A percentile compares a stretch with the other conserved stretches of the same genome.
phyloP scores from a whole-genome alignment of 2,329 filamentous ascomycete species.

The Fusarium floridanum region DNA sequence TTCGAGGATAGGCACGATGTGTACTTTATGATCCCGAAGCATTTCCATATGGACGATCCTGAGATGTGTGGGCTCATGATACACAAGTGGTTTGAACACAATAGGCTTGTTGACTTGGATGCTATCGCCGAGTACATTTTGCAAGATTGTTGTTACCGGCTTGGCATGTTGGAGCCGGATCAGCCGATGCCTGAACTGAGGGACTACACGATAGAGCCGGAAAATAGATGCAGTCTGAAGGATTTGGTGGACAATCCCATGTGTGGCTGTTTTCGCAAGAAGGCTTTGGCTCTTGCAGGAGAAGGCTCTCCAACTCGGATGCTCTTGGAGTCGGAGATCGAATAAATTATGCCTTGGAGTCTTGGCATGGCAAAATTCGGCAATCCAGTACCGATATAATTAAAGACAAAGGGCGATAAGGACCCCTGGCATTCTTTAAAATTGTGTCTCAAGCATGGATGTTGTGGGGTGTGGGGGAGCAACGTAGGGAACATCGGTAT shows the following conservation, averaged over 20 bases:
- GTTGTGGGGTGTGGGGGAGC: neutral
- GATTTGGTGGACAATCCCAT: neutral
- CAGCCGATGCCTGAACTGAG: neutral
- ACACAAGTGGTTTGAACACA: neutral
- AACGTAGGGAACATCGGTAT: neutral
- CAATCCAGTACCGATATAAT: neutral
- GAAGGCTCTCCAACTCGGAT: neutral
- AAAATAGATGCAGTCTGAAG: neutral
- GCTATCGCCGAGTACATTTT: neutral
- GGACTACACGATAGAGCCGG: neutral
- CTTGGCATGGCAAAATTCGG: neutral
- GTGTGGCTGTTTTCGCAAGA: neutral
- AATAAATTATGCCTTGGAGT: neutral
- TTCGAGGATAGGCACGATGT: neutral
- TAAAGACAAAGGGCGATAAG: neutral
- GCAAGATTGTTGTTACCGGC: neutral
- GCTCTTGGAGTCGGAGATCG: neutral
- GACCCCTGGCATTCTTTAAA: neutral
- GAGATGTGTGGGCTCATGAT: neutral
- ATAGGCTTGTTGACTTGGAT: neutral
- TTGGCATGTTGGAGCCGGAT: neutral
- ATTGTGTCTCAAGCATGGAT: neutral
- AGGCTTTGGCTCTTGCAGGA: neutral
- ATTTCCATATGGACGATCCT: neutral
- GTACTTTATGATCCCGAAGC: neutral